Evolutionary conservation across 306 rosid genomes (phyloP).

Genomic region (Casuarina glauca): DNA sequence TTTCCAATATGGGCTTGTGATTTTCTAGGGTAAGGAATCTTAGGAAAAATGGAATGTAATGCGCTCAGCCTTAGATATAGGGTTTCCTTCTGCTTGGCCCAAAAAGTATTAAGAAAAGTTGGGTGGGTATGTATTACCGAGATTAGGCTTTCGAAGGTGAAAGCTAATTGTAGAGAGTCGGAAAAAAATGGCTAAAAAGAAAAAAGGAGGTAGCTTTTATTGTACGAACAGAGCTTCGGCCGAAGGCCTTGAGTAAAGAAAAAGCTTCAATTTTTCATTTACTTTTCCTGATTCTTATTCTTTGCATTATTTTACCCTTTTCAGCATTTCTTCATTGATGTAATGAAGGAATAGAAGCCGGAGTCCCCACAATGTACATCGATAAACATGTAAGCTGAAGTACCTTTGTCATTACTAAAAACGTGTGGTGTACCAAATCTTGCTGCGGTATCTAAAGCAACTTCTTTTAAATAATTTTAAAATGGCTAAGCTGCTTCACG

Average conservation of each 20-base stretch:
- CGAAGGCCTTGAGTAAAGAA: slow-evolving; percentile 67
- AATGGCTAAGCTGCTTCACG: too few species aligned
- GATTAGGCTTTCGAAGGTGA: slow-evolving; percentile 70
- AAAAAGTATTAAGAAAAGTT: slow-evolving; percentile 44
- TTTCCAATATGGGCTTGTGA: slow-evolving; percentile 42
- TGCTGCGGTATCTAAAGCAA: not conserved
- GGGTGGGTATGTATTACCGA: slow-evolving; percentile 45
- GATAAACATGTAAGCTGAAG: too few species aligned
- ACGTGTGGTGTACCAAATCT: not conserved
- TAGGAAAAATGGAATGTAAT: slow-evolving; percentile 40
- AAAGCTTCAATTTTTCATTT: slow-evolving; percentile 19
- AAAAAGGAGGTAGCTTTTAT: slow-evolving; percentile 11
- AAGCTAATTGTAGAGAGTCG: slow-evolving; percentile 68
- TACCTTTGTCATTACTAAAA: not conserved
- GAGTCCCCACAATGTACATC: not conserved
- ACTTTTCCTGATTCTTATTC: not conserved
- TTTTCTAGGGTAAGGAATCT: slow-evolving; percentile 41
- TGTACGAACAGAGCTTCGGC: slow-evolving; percentile 52
- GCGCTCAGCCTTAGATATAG: slow-evolving; percentile 54
- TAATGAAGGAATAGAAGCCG: not conserved
- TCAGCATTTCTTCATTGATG: not conserved
- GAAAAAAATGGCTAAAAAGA: not conserved
- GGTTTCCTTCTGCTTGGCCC: slow-evolving; percentile 51
- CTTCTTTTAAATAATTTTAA: too few species aligned
- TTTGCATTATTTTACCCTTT: not conserved